These are phyloP conservation scores for Hypericum perforatum DNA, from an alignment of 345 rosid genomes.

Conservation along the genomic window DNA sequence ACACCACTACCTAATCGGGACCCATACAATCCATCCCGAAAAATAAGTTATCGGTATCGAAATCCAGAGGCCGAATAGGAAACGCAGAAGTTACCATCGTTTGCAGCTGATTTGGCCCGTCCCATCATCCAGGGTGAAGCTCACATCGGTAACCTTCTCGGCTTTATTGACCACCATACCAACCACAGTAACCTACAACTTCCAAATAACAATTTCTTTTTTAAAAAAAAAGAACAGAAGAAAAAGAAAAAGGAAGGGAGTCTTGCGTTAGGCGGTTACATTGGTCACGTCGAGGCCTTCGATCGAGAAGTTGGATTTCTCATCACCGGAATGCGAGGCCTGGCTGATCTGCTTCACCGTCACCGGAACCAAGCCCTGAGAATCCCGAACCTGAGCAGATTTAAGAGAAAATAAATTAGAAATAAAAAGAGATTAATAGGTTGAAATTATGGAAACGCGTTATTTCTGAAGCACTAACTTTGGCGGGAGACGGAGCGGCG, in stretches of 20 bases:
- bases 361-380: constrained; percentile 57
- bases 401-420: background rate
- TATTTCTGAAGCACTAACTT: constrained; percentile 19
- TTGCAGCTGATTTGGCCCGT: constrained; percentile 67
- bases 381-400: constrained; percentile 45
- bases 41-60: too few species aligned
- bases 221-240: background rate
- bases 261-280: constrained; percentile 20
- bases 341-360: constrained; percentile 83
- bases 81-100: constrained; percentile 49
- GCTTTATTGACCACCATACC: constrained; percentile 60
- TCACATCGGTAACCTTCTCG: constrained; percentile 51
- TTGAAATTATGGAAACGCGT: background rate
- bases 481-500: constrained; percentile 38
- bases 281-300: constrained; percentile 55
- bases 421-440: background rate
- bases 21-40: background rate
- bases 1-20: background rate
- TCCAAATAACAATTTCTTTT: background rate
- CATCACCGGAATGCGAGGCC: constrained; percentile 64
- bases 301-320: constrained; percentile 55
- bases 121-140: constrained; percentile 73
- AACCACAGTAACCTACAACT: constrained; percentile 55
- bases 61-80: too few species aligned
- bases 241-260: background rate